These are phyloP conservation scores for Pisolithus albus DNA, from an alignment of 768 basidiomycete species.

Conservation along the genomic window DNA sequence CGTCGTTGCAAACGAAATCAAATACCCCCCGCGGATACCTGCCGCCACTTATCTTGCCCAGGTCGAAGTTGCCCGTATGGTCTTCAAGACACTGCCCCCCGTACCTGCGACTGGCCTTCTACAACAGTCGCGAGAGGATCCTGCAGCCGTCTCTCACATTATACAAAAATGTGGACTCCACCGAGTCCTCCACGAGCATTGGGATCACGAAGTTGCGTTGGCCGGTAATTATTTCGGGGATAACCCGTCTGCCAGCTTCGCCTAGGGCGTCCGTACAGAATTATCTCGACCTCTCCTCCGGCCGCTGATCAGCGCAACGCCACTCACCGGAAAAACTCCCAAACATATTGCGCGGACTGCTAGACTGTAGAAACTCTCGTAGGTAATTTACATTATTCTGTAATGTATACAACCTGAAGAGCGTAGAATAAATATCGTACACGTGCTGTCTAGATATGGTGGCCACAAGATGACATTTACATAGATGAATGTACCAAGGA, in stretches of 20 bases:
- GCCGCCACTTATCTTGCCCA: slow-evolving; percentile 53
- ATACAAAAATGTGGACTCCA: slow-evolving; percentile 48
- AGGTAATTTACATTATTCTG: too few species aligned
- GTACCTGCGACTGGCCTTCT: slow-evolving; percentile 39
- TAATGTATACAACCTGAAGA: too few species aligned
- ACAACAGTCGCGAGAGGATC: slow-evolving; percentile 32
- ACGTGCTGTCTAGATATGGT: too few species aligned
- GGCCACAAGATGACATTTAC: too few species aligned
- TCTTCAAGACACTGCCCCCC: slow-evolving; percentile 64
- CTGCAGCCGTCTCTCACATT: slow-evolving; percentile 37
- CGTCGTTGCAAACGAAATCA: slow-evolving; percentile 47
- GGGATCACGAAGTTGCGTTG: slow-evolving; percentile 41
- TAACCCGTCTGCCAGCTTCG: slow-evolving; percentile 36
- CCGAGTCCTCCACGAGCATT: slow-evolving; percentile 31
- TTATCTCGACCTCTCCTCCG: too few species aligned
- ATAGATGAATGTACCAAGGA: too few species aligned
- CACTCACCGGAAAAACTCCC: too few species aligned
- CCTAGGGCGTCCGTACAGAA: not conserved
- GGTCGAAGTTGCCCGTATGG: slow-evolving; percentile 51
- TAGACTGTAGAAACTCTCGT: too few species aligned
- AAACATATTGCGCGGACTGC: too few species aligned
- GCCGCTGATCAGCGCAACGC: too few species aligned
- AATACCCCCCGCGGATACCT: slow-evolving; percentile 45
- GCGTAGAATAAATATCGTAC: too few species aligned
- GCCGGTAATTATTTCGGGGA: slow-evolving; percentile 64